Base-by-base conservation (phyloP, 169 alveolate genomes). In the Cryptosporidium ryanae region DNA sequence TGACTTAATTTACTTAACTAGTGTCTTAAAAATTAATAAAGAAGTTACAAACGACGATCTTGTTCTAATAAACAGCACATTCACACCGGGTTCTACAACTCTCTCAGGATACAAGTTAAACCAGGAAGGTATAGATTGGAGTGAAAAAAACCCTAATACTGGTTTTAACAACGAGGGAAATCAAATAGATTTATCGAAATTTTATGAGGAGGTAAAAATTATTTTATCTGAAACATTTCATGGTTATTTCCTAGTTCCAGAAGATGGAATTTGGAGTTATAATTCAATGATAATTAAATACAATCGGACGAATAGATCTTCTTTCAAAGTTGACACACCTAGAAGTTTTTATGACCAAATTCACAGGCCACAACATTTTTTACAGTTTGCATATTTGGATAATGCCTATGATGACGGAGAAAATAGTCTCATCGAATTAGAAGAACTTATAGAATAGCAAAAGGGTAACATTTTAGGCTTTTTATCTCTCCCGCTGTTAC, bases 201-300 rank as follows among this genome's bases (percentile, higher is more conserved):
- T 82, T 27, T 89, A 90, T 43, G 97, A 94, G 49, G 96, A 95
- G 84, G 98, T 96, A 3, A 98, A 98, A 92, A 92, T 98, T 84
- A 91, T 99, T 68, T 94, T 99, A 43, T 96, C 99, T 44, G 99
- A 97, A 91, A 96, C 94, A 82, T 97, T 94, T 92, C 92, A 96
- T 90, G 99, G 99, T 18, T 99, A 96, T 95, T 98, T 96, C 93
- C 92, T 99, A 95, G 97, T 98, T 50, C 99, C 99, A 27, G 99
- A 96, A 55, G 99, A 96, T 66, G 98, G 97, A 49, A 92, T 98
- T 43, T 99, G 99, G 99, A 98, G 97, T 94, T 99, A 98, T 93
- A 97, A 98, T 94, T 97, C 98, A 91, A 97, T 97, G 98, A 99
- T 99, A 38, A 95, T 95, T 61, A 92, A 92, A 91, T 89, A 82